A percentile compares a stretch with the other conserved stretches of the same genome.
phyloP scores from a whole-genome alignment of 2,329 filamentous ascomycete species.

The Cercospora zeae-maydis region DNA sequence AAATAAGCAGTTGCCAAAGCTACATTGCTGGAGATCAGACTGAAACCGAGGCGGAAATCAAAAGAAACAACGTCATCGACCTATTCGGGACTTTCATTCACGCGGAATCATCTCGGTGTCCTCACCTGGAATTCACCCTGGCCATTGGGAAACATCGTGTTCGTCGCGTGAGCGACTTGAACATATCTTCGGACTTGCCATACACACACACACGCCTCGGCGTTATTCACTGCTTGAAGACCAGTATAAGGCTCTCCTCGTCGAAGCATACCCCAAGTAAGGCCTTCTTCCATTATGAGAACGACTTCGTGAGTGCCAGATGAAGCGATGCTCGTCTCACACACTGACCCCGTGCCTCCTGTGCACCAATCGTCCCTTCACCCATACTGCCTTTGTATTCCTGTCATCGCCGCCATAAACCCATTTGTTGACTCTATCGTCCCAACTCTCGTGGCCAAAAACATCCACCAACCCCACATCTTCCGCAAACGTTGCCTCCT shows the following conservation, averaged over 20 bases:
- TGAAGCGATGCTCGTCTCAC: neutral
- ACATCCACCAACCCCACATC: constrained; percentile 67
- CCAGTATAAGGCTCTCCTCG: neutral
- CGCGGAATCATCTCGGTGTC: neutral
- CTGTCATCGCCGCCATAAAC: constrained; percentile 89
- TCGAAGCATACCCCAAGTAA: neutral
- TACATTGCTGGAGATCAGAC: no score
- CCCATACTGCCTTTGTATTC: constrained; percentile 87
- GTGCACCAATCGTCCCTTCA: constrained; percentile 78
- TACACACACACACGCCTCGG: neutral
- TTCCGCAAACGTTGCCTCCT: constrained; percentile 35
- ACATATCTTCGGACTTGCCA: neutral
- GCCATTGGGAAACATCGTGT: neutral
- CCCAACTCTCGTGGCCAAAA: constrained; percentile 89
- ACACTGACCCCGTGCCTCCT: constrained; percentile 33
- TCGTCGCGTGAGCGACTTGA: neutral
- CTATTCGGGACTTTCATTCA: neutral
- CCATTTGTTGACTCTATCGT: constrained; percentile 88
- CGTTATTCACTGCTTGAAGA: neutral
- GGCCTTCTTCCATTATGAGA: neutral
- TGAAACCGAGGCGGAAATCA: no score
- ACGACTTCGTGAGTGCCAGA: neutral
- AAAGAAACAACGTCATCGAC: neutral
- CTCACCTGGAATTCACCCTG: neutral
- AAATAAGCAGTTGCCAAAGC: no score